Percentiles rank a stretch among this genome's conserved stretches.
phyloP scores from a whole-genome alignment of 164 flowering plant species.

The Chloranthus sessilifolius region DNA sequence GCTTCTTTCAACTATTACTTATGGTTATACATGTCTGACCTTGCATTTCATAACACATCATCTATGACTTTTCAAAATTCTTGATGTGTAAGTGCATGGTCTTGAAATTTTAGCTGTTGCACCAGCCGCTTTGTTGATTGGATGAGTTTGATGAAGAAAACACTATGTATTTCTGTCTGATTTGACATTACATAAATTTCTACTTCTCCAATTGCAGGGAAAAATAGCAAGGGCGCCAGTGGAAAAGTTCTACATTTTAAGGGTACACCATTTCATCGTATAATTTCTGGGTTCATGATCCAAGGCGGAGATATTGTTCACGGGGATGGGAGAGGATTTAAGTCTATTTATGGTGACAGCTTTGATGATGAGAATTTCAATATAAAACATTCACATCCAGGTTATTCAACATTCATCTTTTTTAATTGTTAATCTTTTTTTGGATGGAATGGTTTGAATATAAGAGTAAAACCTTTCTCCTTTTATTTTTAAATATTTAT shows the following conservation, averaged over 20 bases:
- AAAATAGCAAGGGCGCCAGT: slow-evolving; percentile 57
- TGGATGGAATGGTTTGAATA: too few species aligned
- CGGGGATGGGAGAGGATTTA: slow-evolving; percentile 74
- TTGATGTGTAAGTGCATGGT: background rate
- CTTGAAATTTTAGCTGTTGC: slow-evolving; percentile 3
- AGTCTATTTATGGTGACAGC: slow-evolving; percentile 82
- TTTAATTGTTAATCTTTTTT: background rate
- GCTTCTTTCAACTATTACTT: background rate
- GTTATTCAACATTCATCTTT: slow-evolving; percentile 20
- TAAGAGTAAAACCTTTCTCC: too few species aligned
- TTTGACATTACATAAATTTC: background rate
- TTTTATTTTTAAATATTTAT: too few species aligned
- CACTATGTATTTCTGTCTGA: background rate
- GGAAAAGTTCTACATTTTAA: slow-evolving; percentile 81
- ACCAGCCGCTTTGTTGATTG: background rate
- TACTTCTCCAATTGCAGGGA: slow-evolving; percentile 41
- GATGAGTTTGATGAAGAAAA: background rate
- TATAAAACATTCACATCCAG: slow-evolving; percentile 85
- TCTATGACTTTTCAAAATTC: background rate
- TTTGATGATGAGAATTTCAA: slow-evolving; percentile 93
- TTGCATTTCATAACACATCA: background rate
- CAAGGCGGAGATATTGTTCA: slow-evolving; percentile 86
- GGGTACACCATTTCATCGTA: slow-evolving; percentile 90
- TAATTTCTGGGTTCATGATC: slow-evolving; percentile 84
- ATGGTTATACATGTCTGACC: background rate